phyloP scores from a whole-genome alignment of 371 early-diverging fungal species.

The Mitosporidium daphniae region DNA sequence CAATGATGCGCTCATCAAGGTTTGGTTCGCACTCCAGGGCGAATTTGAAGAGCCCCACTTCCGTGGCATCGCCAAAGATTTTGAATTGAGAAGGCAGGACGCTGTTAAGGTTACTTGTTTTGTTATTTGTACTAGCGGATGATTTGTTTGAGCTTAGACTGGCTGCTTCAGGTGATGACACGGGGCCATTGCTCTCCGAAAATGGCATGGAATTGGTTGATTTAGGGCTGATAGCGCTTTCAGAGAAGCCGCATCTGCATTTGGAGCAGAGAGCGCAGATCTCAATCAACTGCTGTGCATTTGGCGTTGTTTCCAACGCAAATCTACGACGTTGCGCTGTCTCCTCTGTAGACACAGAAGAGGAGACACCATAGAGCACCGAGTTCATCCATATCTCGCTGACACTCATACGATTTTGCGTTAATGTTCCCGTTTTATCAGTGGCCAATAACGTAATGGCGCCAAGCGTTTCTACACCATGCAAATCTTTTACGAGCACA shows the following conservation, averaged over 20 bases:
- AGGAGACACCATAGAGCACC: too few relatives aligned
- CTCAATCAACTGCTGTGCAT: slow-evolving; percentile 22
- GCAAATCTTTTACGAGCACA: slow-evolving; percentile 61
- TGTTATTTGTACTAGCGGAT: slow-evolving; percentile 1
- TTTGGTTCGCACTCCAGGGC: slow-evolving; percentile 18
- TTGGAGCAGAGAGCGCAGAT: slow-evolving; percentile 25
- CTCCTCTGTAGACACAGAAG: too few relatives aligned
- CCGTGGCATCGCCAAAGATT: slow-evolving; percentile 47
- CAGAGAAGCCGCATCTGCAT: too few relatives aligned
- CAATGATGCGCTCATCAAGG: slow-evolving; percentile 15
- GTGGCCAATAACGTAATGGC: slow-evolving; percentile 66
- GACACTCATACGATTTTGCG: slow-evolving; percentile 69
- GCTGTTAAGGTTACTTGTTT: too few relatives aligned
- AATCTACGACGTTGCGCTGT: too few relatives aligned
- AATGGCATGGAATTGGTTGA: too few relatives aligned
- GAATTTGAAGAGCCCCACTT: slow-evolving; percentile 40
- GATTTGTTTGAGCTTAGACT: too few relatives aligned
- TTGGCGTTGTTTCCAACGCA: slow-evolving; percentile 10
- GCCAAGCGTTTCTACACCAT: slow-evolving; percentile 70
- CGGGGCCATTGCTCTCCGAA: too few relatives aligned
- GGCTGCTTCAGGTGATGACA: too few relatives aligned
- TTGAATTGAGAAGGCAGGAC: too few relatives aligned
- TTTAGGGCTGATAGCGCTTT: too few relatives aligned
- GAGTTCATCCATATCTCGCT: slow-evolving; percentile 44
- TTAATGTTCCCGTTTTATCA: slow-evolving; percentile 75